Evolutionary conservation across 441 rosid species (phyloP).

Genomic region (Mallotus repandus): DNA sequence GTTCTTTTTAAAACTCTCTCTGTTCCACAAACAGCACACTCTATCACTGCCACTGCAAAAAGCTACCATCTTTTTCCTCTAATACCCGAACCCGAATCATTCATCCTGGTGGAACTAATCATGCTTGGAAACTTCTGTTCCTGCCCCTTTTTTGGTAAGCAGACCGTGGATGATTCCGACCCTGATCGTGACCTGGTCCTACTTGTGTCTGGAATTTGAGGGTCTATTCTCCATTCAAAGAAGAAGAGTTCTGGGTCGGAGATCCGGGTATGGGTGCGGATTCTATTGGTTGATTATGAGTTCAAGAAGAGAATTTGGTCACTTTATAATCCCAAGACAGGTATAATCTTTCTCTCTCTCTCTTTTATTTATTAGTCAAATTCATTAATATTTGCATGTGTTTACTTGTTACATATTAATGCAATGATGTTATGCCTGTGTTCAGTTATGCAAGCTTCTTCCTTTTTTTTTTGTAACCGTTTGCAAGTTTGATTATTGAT

Average conservation of each 20-base stretch:
- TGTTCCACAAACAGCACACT: neutral
- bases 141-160: slow-evolving; percentile 49
- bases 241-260: slow-evolving; percentile 46
- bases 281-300: slow-evolving; percentile 69
- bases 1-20: neutral
- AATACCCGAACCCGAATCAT: neutral
- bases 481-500: too few relatives aligned
- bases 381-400: neutral
- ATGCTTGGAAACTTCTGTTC: slow-evolving; percentile 44
- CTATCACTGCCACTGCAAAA: neutral
- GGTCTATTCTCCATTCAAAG: slow-evolving; percentile 76
- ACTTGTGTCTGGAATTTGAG: slow-evolving; percentile 76
- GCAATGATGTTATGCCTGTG: neutral
- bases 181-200: slow-evolving; percentile 59
- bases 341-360: slow-evolving; percentile 29
- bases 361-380: neutral
- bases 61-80: neutral
- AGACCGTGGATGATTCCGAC: slow-evolving; percentile 24
- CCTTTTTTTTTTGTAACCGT: neutral
- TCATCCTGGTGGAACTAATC: neutral
- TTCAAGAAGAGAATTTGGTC: slow-evolving; percentile 81
- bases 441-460: neutral
- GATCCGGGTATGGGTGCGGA: slow-evolving; percentile 83
- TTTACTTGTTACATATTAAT: neutral
- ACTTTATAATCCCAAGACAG: slow-evolving; percentile 68